Conservation (phyloP, 2,329 filamentous ascomycete genomes). For the Ophiostoma perfectum region DNA sequence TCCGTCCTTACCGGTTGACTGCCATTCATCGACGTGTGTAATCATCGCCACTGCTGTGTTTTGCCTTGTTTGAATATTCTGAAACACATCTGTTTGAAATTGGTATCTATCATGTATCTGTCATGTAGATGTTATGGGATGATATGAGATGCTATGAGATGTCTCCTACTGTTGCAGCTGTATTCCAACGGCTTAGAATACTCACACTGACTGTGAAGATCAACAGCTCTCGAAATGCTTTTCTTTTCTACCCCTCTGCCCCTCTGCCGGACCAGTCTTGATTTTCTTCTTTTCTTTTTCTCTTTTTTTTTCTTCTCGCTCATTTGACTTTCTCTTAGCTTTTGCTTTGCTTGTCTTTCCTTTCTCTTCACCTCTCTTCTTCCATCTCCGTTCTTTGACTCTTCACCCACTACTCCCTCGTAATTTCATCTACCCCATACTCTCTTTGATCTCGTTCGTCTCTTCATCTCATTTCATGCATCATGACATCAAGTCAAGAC, state of each 20-base stretch:
- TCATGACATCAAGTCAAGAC: constrained; percentile 5
- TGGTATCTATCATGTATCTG: too few relatives aligned
- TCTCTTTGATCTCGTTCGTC: not conserved
- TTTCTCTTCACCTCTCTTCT: not conserved
- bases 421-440: constrained; percentile 5
- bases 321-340: not conserved
- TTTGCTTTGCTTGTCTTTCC: not conserved
- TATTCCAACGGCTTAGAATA: too few relatives aligned
- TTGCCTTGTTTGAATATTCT: not conserved
- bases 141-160: too few relatives aligned
- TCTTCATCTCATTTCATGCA: constrained; percentile 1
- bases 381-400: not conserved
- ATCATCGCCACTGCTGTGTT: not conserved
- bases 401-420: not conserved
- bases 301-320: not conserved
- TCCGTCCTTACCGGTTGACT: constrained; percentile 2
- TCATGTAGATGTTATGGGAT: not conserved
- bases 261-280: not conserved
- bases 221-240: too few relatives aligned
- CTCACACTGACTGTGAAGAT: too few relatives aligned
- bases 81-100: not conserved
- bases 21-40: not conserved
- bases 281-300: not conserved
- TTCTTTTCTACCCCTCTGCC: not conserved
- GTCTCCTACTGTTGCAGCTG: too few relatives aligned